phyloP scores from a whole-genome alignment of 176 grass and related monocot species.

The Avena eriantha region DNA sequence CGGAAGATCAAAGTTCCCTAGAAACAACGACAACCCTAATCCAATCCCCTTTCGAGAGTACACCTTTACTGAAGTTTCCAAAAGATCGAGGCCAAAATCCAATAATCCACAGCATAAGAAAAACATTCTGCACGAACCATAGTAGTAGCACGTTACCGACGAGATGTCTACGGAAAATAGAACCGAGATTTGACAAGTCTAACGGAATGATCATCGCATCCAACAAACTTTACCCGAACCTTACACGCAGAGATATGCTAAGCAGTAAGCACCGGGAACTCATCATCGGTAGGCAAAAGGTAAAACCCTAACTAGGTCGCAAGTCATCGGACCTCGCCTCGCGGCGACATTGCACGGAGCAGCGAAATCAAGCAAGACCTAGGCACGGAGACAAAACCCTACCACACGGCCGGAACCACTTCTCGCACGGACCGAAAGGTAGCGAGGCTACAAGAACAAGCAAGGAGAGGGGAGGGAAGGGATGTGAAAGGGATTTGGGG shows the following conservation, averaged over 20 bases:
- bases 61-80: background rate
- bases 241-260: background rate
- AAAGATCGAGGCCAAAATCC: background rate
- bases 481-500: background rate
- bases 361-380: background rate
- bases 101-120: background rate
- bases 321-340: background rate
- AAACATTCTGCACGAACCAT: background rate
- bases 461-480: background rate
- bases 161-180: background rate
- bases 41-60: background rate
- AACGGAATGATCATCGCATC: background rate
- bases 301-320: background rate
- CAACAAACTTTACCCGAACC: background rate
- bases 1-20: background rate
- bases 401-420: background rate
- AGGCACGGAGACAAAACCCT: background rate
- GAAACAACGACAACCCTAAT: background rate
- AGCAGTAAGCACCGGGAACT: background rate
- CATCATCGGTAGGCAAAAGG: background rate
- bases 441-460: background rate
- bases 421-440: background rate
- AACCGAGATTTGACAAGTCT: background rate
- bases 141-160: background rate
- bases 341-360: background rate